Evolutionary conservation across 2,329 filamentous ascomycete genomes (phyloP), one percentile per base, ranked within the genome.

Genomic region (Paecilomyces formosus): DNA sequence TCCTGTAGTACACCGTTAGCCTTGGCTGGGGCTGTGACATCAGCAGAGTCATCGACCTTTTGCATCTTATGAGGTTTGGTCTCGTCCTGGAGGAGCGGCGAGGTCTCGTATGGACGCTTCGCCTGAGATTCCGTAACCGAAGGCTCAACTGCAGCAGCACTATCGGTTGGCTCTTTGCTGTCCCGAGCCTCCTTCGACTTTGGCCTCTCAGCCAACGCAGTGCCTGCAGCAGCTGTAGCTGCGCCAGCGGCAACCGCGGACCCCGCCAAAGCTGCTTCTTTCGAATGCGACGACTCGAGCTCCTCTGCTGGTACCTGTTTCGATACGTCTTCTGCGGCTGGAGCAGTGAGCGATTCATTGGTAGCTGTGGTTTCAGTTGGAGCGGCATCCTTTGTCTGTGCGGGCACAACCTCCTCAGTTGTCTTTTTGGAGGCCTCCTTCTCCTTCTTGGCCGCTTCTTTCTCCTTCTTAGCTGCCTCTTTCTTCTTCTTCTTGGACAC

Each of bases 41-140:
- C 28, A 22, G 50, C 55, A 45, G 22, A 51, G 59, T 68, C 70
- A 22, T 72, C 70, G 0, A 71, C 69, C 61, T 72, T 72, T 62
- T 67, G 58, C 22, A 73, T 72, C 65, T 74, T 74, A 60, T 64
- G 63, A 31, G 71, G 72, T 62, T 72, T 70, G 55, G 65, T 58
- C 31, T 64, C 63, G 21, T 74, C 69, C 45, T 71, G 68, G 21
- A 64, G 61, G 59, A 71, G 67, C 53, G 68, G 58, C 39, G 68
- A 68, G 55, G 63, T 71, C 63, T 74, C 72, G 55, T 73, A 70
- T n/a, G 72, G 69, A 24, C 72, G 70, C 68, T 74, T 74, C 33
- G 59, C 53, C 49, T 73, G 69, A 9, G 61, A 18, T 11, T 50
- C 55, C 11, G 52, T 55, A 15, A 53, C 39, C 54, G 57, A 54